phyloP scores from a whole-genome alignment of 257 asterid species.

The Solanum ossicruentum region DNA sequence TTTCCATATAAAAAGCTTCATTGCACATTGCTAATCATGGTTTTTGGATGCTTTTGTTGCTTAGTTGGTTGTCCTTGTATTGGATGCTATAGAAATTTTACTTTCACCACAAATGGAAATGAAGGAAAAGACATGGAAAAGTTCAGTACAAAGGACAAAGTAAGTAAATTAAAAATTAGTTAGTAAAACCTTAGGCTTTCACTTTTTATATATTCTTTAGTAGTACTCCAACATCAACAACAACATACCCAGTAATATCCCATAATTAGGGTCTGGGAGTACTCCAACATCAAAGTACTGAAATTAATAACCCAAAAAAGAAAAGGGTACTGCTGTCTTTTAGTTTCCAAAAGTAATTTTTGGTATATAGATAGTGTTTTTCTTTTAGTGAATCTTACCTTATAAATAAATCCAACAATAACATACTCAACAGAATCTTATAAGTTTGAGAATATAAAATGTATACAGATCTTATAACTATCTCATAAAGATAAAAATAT shows the following conservation, averaged over 20 bases:
- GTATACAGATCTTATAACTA: no score
- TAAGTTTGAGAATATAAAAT: no score
- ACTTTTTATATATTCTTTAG: not conserved
- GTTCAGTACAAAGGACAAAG: not conserved
- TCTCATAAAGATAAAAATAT: no score
- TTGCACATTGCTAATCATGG: not conserved
- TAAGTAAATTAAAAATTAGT: not conserved
- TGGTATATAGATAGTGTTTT: no score
- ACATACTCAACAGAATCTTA: no score
- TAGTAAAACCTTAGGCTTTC: not conserved
- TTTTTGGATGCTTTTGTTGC: not conserved
- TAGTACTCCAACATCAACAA: not conserved
- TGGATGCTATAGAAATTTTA: not conserved
- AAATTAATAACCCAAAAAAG: not conserved
- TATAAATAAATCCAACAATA: no score
- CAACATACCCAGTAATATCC: no score
- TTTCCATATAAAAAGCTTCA: not conserved
- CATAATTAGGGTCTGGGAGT: no score
- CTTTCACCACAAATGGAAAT: not conserved
- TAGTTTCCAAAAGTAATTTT: not conserved
- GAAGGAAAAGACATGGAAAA: not conserved
- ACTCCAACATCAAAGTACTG: not conserved
- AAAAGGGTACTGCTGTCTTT: not conserved
- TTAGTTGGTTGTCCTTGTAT: not conserved
- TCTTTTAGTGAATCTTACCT: not conserved